phyloP scores from a whole-genome alignment of 2,329 filamentous ascomycete species.

The Arthroderma uncinatum region DNA sequence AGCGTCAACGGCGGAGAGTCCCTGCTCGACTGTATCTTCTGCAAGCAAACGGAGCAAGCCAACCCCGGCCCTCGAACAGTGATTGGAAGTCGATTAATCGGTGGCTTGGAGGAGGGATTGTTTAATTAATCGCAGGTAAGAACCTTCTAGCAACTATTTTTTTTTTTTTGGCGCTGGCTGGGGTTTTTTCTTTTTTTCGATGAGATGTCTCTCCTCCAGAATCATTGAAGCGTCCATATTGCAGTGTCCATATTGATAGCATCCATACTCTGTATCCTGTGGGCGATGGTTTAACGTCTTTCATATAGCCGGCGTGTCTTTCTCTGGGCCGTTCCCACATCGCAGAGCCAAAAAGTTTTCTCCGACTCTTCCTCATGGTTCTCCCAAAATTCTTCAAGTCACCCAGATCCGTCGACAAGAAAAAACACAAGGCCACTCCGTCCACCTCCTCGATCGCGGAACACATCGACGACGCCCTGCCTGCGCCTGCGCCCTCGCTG shows the following conservation, averaged over 20 bases:
- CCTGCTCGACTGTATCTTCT: no score
- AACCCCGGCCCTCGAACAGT: not conserved
- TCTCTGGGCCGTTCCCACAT: not conserved
- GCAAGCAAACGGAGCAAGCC: not conserved
- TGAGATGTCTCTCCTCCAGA: not conserved
- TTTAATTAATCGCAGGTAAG: not conserved
- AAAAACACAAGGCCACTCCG: slow-evolving; percentile 16
- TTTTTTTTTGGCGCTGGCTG: no score
- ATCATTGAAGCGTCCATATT: not conserved
- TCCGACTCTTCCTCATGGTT: slow-evolving; percentile 21
- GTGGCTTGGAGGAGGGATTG: not conserved
- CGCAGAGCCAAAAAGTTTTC: not conserved
- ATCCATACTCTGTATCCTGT: no score
- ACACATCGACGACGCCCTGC: not conserved
- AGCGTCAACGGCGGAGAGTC: no score
- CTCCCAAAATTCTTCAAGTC: slow-evolving; percentile 29
- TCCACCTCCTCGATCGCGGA: slow-evolving; percentile 2
- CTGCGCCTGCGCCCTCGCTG: not conserved
- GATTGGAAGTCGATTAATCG: slow-evolving; percentile 1
- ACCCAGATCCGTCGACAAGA: slow-evolving; percentile 19
- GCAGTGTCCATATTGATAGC: no score
- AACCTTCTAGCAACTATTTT: slow-evolving; percentile 3
- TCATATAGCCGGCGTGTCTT: no score
- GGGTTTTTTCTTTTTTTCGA: not conserved
- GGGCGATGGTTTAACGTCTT: no score